phyloP scores from a whole-genome alignment of 2,329 filamentous ascomycete species.

The Metarhizium humberi region DNA sequence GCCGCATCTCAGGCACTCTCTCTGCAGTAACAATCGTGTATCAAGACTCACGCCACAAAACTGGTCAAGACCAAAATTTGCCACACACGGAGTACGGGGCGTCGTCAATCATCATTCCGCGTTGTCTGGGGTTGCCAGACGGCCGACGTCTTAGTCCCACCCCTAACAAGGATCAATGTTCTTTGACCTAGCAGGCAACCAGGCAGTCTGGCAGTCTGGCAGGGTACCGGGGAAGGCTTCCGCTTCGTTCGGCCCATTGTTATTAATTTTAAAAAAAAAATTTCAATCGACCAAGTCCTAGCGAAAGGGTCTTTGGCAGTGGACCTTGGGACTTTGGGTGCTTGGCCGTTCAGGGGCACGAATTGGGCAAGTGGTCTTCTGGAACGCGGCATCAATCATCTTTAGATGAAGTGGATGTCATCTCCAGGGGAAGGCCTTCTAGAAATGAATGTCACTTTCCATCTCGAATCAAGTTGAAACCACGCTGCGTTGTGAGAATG shows the following conservation, averaged over 20 bases:
- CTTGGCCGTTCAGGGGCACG: conserved; percentile 8
- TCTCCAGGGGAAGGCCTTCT: not conserved
- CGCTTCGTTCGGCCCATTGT: conserved; percentile 14
- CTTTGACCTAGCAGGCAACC: not conserved
- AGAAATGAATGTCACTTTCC: no score
- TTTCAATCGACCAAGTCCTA: conserved; percentile 9
- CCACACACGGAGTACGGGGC: not conserved
- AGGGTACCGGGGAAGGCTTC: conserved; percentile 21
- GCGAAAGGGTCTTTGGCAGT: not conserved
- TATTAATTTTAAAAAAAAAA: conserved; percentile 19
- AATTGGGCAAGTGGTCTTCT: conserved; percentile 15
- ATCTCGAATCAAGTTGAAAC: no score
- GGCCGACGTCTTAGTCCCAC: conserved; percentile 1
- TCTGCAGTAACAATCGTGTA: not conserved
- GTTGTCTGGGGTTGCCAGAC: conserved; percentile 4
- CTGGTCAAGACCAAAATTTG: not conserved
- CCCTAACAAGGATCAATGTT: not conserved
- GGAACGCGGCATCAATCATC: not conserved
- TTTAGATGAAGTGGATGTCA: not conserved
- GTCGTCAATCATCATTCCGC: conserved; percentile 11
- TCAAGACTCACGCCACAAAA: not conserved
- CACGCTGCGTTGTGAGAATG: not conserved
- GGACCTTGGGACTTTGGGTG: not conserved
- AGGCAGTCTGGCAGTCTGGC: not conserved
- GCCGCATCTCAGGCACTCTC: not conserved